Conservation (phyloP, 371 early-diverging fungal genomes). For the Entomophthora muscae region DNA sequence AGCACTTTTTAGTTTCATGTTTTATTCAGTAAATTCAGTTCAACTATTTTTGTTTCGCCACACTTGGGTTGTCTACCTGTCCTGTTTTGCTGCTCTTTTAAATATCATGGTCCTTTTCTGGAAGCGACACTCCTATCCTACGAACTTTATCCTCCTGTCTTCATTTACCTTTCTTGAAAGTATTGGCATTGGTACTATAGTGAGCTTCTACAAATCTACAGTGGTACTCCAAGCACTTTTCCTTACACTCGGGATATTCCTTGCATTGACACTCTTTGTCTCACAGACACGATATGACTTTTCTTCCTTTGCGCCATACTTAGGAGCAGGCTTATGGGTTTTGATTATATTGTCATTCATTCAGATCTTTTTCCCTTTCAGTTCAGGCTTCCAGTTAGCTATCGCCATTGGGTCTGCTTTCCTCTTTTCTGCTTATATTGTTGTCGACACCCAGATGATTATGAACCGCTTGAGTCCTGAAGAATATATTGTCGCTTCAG, state of each 20-base stretch:
- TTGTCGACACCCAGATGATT: slow-evolving; percentile 51
- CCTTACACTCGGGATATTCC: slow-evolving; percentile 51
- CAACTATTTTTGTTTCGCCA: slow-evolving; percentile 15
- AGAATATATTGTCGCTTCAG: slow-evolving; percentile 58
- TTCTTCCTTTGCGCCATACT: slow-evolving; percentile 36
- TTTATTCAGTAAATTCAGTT: slow-evolving; percentile 27
- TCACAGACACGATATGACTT: slow-evolving; percentile 57
- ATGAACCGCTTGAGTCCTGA: slow-evolving; percentile 50
- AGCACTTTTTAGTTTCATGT: slow-evolving; percentile 26
- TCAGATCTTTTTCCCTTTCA: slow-evolving; percentile 56
- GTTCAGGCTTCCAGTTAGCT: slow-evolving; percentile 30
- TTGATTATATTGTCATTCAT: slow-evolving; percentile 39
- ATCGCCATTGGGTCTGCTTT: slow-evolving; percentile 38
- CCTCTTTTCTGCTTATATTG: slow-evolving; percentile 51
- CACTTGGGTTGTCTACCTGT: slow-evolving; percentile 21
- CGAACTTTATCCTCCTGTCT: slow-evolving; percentile 36
- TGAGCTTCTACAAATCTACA: slow-evolving; percentile 28
- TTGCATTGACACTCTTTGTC: slow-evolving; percentile 55
- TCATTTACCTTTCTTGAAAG: slow-evolving; percentile 50
- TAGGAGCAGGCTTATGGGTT: slow-evolving; percentile 36
- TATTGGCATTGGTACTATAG: slow-evolving; percentile 37
- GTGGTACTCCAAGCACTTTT: slow-evolving; percentile 55
- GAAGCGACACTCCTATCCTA: slow-evolving; percentile 41
- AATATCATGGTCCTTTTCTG: slow-evolving; percentile 32
- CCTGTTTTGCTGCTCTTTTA: slow-evolving; percentile 24